phyloP scores from a whole-genome alignment of 1,139 yeast genomes.

The Nakaseomyces glabratus region DNA sequence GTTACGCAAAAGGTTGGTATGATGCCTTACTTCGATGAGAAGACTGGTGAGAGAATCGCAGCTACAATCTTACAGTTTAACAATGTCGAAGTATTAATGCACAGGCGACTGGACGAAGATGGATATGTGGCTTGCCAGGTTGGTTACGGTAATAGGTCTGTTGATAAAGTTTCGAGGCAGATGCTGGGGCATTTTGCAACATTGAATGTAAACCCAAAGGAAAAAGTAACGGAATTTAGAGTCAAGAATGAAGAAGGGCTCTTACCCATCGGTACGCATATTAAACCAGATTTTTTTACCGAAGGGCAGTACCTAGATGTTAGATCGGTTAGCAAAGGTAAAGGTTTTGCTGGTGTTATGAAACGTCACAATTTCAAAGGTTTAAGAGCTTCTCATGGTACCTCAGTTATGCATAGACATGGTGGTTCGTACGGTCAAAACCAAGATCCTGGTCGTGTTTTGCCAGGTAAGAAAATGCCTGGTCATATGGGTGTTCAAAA shows the following conservation, averaged over 20 bases:
- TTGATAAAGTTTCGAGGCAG: constrained; percentile 53
- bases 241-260: constrained; percentile 58
- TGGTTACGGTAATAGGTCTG: constrained; percentile 70
- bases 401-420: constrained; percentile 83
- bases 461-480: constrained; percentile 97
- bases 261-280: constrained; percentile 66
- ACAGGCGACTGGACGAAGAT: constrained; percentile 56
- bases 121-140: constrained; percentile 83
- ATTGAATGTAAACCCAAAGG: constrained; percentile 81
- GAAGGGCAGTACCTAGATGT: constrained; percentile 80
- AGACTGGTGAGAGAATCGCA: constrained; percentile 58
- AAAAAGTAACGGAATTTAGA: constrained; percentile 65
- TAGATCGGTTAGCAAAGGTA: constrained; percentile 76
- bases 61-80: constrained; percentile 85
- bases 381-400: constrained; percentile 92
- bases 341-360: constrained; percentile 98
- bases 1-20: constrained; percentile 81
- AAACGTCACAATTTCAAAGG: constrained; percentile 91
- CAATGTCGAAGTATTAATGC: constrained; percentile 74
- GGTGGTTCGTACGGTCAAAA: constrained; percentile 97
- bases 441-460: constrained; percentile 90
- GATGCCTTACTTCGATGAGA: constrained; percentile 70
- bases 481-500: constrained; percentile 85
- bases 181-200: constrained; percentile 71
- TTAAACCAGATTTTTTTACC: constrained; percentile 76